Conservation (phyloP, 2,329 filamentous ascomycete genomes). For the Colletotrichum sp. region DNA sequence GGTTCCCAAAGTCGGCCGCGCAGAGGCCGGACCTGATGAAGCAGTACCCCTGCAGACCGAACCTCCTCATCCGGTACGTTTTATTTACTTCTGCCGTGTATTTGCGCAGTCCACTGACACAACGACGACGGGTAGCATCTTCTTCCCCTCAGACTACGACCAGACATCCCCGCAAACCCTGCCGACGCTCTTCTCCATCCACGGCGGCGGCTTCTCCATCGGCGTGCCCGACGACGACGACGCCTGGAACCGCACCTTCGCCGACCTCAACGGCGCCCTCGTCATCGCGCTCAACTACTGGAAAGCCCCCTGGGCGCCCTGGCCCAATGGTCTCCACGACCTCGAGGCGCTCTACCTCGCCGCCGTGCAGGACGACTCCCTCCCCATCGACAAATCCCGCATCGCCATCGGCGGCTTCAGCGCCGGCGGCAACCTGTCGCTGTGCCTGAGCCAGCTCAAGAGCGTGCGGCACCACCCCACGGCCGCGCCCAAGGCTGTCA, state of each 20-base stretch:
- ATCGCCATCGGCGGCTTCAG: constrained; percentile 54
- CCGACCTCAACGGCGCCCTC: constrained; percentile 42
- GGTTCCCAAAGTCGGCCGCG: not conserved
- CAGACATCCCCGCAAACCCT: constrained; percentile 31
- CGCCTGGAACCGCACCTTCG: constrained; percentile 49
- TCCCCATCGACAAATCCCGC: constrained; percentile 49
- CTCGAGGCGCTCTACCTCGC: constrained; percentile 46
- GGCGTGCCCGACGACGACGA: constrained; percentile 49
- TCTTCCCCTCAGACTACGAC: constrained; percentile 42
- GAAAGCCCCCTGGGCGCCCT: constrained; percentile 48
- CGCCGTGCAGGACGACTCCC: constrained; percentile 44
- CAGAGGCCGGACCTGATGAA: constrained; percentile 22
- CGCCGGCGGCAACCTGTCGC: constrained; percentile 54
- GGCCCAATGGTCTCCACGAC: constrained; percentile 50
- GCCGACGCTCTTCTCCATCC: constrained; percentile 54
- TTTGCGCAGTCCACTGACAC: not conserved
- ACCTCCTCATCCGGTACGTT: constrained; percentile 20
- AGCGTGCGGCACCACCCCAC: constrained; percentile 31
- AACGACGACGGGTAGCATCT: constrained; percentile 34
- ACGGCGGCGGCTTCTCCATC: constrained; percentile 56
- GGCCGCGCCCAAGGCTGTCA: constrained; percentile 33
- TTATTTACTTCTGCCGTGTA: too few species aligned
- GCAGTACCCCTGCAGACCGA: constrained; percentile 18
- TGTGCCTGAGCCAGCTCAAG: constrained; percentile 45
- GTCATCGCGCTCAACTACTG: constrained; percentile 55